These are phyloP conservation scores for Pythium coloratum DNA, from an alignment of 352 stramenopile species.

Conservation along the genomic window DNA sequence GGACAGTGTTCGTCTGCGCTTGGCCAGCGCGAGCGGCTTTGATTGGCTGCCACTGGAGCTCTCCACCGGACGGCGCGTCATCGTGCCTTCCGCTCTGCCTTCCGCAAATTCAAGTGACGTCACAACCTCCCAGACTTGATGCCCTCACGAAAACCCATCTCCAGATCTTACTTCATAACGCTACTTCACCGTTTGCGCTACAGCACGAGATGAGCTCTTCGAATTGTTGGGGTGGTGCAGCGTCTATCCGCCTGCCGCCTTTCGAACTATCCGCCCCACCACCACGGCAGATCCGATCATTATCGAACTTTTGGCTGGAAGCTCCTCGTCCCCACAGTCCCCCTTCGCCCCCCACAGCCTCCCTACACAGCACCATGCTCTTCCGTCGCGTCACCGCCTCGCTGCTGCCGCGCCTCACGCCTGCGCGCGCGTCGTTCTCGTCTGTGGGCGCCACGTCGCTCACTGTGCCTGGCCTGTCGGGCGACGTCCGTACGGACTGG, in stretches of 20 bases:
- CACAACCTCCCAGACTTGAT: slow-evolving; percentile 22
- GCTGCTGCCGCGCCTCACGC: slow-evolving; percentile 25
- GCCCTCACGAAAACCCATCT: slow-evolving; percentile 13
- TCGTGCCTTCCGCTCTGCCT: neutral
- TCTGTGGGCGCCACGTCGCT: slow-evolving; percentile 40
- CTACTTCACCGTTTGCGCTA: slow-evolving; percentile 29
- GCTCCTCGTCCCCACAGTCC: slow-evolving; percentile 2
- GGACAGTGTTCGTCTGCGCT: neutral
- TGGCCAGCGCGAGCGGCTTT: neutral
- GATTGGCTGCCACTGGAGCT: slow-evolving; percentile 8
- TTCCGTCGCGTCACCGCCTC: slow-evolving; percentile 38
- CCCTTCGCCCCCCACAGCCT: neutral
- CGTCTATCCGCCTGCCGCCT: neutral
- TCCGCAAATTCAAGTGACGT: slow-evolving; percentile 28
- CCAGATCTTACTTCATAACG: slow-evolving; percentile 32
- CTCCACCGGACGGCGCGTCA: slow-evolving; percentile 15
- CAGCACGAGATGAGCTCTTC: neutral
- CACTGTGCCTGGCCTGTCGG: slow-evolving; percentile 63
- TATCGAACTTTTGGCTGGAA: slow-evolving; percentile 17
- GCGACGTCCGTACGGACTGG: slow-evolving; percentile 88
- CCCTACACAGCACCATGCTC: slow-evolving; percentile 33
- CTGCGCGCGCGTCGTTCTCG: slow-evolving; percentile 30
- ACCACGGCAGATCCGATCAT: slow-evolving; percentile 13
- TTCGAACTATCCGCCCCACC: neutral
- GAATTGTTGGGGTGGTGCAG: slow-evolving; percentile 19